phyloP scores from a whole-genome alignment of 805 yeast species.

The Pichia phayaonensis region DNA sequence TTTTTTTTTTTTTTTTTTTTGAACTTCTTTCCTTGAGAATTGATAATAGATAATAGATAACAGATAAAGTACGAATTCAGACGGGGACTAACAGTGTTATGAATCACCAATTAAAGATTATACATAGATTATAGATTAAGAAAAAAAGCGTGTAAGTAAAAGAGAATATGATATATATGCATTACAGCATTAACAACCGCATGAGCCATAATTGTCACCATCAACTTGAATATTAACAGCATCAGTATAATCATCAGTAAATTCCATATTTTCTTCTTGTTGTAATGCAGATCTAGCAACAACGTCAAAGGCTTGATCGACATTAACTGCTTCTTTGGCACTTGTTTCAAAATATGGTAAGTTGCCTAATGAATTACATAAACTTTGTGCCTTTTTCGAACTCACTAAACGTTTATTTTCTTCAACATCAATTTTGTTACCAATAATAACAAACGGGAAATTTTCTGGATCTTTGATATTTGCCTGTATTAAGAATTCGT shows the following conservation, averaged over 20 bases:
- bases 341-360: constrained; percentile 94
- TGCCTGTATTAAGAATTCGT: constrained; percentile 90
- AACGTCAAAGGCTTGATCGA: constrained; percentile 92
- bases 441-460: constrained; percentile 92
- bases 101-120: not conserved
- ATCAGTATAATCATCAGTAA: constrained; percentile 89
- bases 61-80: not conserved
- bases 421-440: constrained; percentile 92
- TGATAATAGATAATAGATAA: not conserved
- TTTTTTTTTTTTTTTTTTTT: not conserved
- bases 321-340: constrained; percentile 94
- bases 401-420: constrained; percentile 75
- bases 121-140: not conserved
- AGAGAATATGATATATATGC: not conserved
- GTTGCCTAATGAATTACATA: constrained; percentile 44
- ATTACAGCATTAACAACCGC: constrained; percentile 46
- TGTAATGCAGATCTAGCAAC: constrained; percentile 93
- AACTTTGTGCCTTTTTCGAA: constrained; percentile 42
- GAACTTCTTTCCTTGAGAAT: not conserved
- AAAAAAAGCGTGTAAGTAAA: not conserved
- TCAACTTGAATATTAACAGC: constrained; percentile 94
- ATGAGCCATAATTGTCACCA: constrained; percentile 58
- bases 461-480: constrained; percentile 89
- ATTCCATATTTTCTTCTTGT: constrained; percentile 89
- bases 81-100: not conserved